Evolutionary conservation across 2,329 filamentous ascomycete species (phyloP).

Genomic region (Xylariaceae sp.): DNA sequence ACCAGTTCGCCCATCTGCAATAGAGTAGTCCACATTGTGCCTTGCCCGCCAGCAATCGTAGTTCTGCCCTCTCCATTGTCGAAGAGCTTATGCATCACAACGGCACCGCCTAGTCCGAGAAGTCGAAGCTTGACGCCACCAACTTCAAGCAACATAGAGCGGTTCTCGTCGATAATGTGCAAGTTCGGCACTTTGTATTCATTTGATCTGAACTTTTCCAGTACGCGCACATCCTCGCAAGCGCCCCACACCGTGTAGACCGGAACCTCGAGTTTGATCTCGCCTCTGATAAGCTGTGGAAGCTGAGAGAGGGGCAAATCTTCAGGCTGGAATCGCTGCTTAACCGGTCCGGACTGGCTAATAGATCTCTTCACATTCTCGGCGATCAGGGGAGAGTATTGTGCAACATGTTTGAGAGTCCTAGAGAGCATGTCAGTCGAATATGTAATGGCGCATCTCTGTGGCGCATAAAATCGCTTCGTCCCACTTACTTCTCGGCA

Average conservation of each 20-base stretch:
- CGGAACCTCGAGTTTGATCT: slow-evolving; percentile 86
- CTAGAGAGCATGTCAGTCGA: slow-evolving; percentile 42
- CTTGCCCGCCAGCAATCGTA: slow-evolving; percentile 95
- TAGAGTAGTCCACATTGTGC: slow-evolving; percentile 99
- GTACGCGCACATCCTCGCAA: slow-evolving; percentile 93
- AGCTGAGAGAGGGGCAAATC: slow-evolving; percentile 92
- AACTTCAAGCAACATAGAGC: slow-evolving; percentile 89
- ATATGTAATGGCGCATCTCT: background rate
- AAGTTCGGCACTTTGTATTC: slow-evolving; percentile 98
- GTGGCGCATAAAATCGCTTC: background rate
- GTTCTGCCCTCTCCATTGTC: slow-evolving; percentile 97
- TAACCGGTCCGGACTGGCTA: slow-evolving; percentile 68
- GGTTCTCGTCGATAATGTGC: slow-evolving; percentile 97
- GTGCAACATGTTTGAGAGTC: slow-evolving; percentile 95
- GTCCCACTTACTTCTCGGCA: slow-evolving; percentile 78
- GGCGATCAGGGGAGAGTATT: slow-evolving; percentile 91
- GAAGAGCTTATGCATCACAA: slow-evolving; percentile 99
- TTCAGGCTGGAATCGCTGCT: slow-evolving; percentile 74
- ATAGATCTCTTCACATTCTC: slow-evolving; percentile 70
- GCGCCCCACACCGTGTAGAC: slow-evolving; percentile 99
- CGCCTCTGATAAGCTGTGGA: slow-evolving; percentile 79
- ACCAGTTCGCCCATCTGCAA: slow-evolving; percentile 97
- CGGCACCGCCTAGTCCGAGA: slow-evolving; percentile 87
- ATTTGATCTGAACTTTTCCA: slow-evolving; percentile 94
- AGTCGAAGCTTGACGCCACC: slow-evolving; percentile 94